Conservation (phyloP, 805 yeast genomes). For the Starmerella tilneyi region DNA sequence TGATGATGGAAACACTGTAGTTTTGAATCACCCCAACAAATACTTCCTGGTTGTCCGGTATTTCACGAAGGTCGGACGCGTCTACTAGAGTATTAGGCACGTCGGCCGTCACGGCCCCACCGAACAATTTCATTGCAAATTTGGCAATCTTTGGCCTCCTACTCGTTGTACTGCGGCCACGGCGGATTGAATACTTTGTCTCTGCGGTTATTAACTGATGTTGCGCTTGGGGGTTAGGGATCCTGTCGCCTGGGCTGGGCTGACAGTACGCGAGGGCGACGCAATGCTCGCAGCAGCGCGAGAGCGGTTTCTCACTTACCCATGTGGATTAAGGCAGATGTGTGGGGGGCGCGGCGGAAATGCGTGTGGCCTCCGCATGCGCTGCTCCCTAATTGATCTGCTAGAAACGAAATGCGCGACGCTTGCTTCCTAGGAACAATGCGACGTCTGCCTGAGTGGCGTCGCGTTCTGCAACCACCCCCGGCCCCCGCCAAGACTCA, state of each 20-base stretch:
- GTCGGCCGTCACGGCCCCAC: conserved; percentile 63
- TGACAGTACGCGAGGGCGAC: background rate
- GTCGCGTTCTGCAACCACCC: no score
- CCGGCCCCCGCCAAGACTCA: no score
- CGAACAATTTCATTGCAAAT: conserved; percentile 42
- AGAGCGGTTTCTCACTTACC: no score
- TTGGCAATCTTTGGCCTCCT: background rate
- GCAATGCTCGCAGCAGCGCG: no score
- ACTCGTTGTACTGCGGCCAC: background rate
- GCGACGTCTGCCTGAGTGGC: no score
- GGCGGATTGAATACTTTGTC: no score
- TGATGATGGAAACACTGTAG: conserved; percentile 31
- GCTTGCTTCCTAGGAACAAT: no score
- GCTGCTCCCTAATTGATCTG: no score
- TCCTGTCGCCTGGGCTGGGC: background rate
- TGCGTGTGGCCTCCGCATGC: no score
- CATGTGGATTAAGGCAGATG: no score
- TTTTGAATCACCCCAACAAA: conserved; percentile 42
- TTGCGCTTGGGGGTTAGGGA: background rate
- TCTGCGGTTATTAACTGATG: background rate
- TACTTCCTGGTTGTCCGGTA: conserved; percentile 93
- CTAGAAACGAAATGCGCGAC: no score
- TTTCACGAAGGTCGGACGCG: conserved; percentile 66
- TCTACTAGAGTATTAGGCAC: conserved; percentile 59
- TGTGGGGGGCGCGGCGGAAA: no score